Base-by-base conservation (phyloP, 2,329 filamentous ascomycete species). In the Cercospora sp. region DNA sequence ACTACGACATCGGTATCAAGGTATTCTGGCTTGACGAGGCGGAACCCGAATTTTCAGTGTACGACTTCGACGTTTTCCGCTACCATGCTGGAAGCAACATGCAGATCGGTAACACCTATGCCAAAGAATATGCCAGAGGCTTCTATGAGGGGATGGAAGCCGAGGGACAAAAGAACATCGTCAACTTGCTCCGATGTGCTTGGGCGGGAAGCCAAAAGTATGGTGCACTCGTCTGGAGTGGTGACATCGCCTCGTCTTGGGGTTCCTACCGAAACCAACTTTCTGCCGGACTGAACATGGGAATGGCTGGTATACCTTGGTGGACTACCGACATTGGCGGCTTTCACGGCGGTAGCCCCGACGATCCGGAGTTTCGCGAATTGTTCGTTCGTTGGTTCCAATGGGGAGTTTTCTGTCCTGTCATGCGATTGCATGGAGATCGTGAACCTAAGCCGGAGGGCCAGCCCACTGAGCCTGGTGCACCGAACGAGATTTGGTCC, bases 311-410 rank as follows among this genome's bases (percentile, higher is more conserved):
- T 0, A 82, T 90, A 9, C 84, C 87, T 0, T 90, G 88, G 88
- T 91, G 87, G 87, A 91, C 89, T 0, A 91, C 88, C 0, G 89
- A 91, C 72, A 90, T 91, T 63, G 89, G 89, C 1, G 89, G 89
- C 0, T 91, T 91, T 74, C 88, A 90, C 73, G 88, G 88, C 5
- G 89, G 89, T 0, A 82, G 88, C 68, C 86, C 88, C 0, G 76
- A 80, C 0, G 84, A 89, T 58, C 77, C 80, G 1, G 80, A 73
- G 0, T 91, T 90, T 77, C 81, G 87, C 7, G 89, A 91, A 74
- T 78, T 91, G 0, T 87, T 90, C 67, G 85, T 88, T 1, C 80
- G 89, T 1, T 91, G 89, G 89, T 91, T 91, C 76, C 88, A 90
- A 73, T 91, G 88, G 87, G 88, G 86, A 0, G 80, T 87, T 0